phyloP scores from a whole-genome alignment of 768 basidiomycete species.

The Podaxis sp. region DNA sequence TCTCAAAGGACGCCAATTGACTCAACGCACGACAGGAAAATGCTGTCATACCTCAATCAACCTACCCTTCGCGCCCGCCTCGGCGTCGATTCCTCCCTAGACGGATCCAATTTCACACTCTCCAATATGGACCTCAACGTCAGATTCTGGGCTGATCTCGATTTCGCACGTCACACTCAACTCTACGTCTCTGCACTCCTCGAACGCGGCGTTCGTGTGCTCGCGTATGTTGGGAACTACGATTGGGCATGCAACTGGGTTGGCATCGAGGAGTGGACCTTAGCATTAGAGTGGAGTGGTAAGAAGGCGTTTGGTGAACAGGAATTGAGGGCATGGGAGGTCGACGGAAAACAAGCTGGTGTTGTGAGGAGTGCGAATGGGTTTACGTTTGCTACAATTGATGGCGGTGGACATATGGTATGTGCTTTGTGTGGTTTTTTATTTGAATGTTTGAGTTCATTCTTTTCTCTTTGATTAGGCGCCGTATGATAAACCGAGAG shows the following conservation, averaged over 20 bases:
- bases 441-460: background rate
- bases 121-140: conserved; percentile 37
- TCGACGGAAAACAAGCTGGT: conserved; percentile 46
- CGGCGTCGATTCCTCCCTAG: conserved; percentile 57
- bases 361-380: conserved; percentile 40
- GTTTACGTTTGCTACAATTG: conserved; percentile 64
- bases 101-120: conserved; percentile 30
- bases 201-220: conserved; percentile 66
- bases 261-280: conserved; percentile 72
- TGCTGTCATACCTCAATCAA: conserved; percentile 53
- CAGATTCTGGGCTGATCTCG: conserved; percentile 46
- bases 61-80: conserved; percentile 52
- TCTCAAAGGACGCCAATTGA: conserved; percentile 29
- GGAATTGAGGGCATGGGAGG: conserved; percentile 48
- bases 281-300: conserved; percentile 72
- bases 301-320: conserved; percentile 36
- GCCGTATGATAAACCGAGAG: conserved; percentile 61
- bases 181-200: conserved; percentile 66
- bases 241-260: conserved; percentile 24
- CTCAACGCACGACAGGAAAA: no score
- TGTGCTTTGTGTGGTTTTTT: conserved; percentile 20
- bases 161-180: conserved; percentile 44
- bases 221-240: conserved; percentile 44
- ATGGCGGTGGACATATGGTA: conserved; percentile 76
- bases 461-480: conserved; percentile 31